Evolutionary conservation across 306 rosid species (phyloP).

Genomic region (Myrica gale): DNA sequence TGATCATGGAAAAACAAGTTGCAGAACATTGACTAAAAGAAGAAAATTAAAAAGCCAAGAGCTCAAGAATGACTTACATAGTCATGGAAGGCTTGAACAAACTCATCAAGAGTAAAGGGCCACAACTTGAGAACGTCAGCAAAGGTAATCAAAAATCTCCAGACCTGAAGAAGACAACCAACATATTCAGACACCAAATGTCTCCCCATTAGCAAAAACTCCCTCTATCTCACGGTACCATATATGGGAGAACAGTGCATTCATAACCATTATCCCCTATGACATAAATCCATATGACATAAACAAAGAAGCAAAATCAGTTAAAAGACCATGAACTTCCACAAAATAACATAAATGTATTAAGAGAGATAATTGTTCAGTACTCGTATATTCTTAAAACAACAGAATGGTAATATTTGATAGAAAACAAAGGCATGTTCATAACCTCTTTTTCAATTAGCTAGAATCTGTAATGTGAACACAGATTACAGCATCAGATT

Average conservation of each 20-base stretch:
- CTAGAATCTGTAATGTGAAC: background rate
- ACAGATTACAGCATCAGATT: background rate
- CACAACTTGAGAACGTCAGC: conserved; percentile 90
- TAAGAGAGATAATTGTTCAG: background rate
- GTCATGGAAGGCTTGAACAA: conserved; percentile 94
- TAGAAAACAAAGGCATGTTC: background rate
- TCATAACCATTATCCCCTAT: background rate
- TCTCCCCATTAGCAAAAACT: conserved; percentile 12
- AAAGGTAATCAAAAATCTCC: conserved; percentile 94
- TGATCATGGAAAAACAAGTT: background rate
- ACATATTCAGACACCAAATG: conserved; percentile 23
- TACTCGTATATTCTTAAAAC: background rate
- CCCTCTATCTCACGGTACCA: background rate
- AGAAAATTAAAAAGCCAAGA: conserved; percentile 27
- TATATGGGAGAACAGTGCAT: conserved; percentile 7
- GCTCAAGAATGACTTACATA: conserved; percentile 55
- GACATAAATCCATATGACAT: background rate
- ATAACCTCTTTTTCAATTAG: background rate
- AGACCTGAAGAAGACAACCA: conserved; percentile 60
- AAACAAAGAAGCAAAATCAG: background rate
- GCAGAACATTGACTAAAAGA: conserved; percentile 13
- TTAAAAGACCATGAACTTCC: background rate
- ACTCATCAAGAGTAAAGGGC: conserved; percentile 97
- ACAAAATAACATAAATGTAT: background rate
- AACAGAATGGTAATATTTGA: background rate